Conservation (phyloP, 169 alveolate genomes). For the Plasmodium vivax region DNA sequence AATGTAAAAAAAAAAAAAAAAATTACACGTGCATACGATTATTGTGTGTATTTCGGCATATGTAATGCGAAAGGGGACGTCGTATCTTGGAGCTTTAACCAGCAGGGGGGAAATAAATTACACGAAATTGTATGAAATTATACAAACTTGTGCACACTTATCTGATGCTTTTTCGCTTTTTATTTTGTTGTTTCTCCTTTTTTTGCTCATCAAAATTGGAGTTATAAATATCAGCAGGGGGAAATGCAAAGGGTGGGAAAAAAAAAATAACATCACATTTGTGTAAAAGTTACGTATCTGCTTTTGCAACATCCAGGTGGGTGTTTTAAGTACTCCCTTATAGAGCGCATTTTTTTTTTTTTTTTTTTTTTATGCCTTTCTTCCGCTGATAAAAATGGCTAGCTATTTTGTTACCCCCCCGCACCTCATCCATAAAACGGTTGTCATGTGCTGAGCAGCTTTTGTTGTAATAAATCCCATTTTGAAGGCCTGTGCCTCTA, state of each 20-base stretch:
- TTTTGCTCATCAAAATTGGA: not conserved
- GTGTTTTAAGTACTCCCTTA: not conserved
- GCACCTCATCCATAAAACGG: not conserved
- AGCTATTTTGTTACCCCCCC: not conserved
- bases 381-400: not conserved
- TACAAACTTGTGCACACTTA: not conserved
- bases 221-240: not conserved
- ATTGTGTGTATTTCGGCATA: not conserved
- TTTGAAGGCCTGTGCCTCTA: not conserved
- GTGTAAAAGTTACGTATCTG: not conserved
- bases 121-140: not conserved
- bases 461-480: not conserved
- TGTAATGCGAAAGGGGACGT: not conserved
- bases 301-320: not conserved
- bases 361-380: not conserved
- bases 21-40: not conserved
- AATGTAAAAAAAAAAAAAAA: not conserved
- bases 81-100: not conserved
- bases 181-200: not conserved
- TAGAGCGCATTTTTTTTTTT: not conserved
- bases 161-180: not conserved
- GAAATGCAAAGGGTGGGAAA: not conserved
- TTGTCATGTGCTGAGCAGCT: not conserved
- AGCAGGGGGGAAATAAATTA: not conserved
- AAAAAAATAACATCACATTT: not conserved